Base-by-base conservation (phyloP, 2,329 filamentous ascomycete species). In the Arthrobotrys sinensis region DNA sequence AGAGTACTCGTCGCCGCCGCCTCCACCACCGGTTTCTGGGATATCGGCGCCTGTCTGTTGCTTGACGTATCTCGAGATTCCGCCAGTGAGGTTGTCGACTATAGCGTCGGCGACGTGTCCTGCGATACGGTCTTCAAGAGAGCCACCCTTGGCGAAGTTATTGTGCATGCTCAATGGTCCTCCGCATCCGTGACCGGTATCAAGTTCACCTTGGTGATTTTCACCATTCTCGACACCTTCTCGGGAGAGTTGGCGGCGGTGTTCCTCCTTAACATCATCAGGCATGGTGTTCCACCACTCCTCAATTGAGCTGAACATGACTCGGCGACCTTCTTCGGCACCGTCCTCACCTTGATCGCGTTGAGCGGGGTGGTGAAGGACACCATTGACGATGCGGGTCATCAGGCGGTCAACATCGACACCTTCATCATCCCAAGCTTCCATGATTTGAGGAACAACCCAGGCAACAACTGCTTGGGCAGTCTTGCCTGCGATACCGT, bases 301-400 rank as follows among this genome's bases (percentile, higher is more conserved):
- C 84, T 92, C 87, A 4, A 97, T 91, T 16, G 91, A 90, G n/a
- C 86, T 84, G 85, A 94, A 97, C 90, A 97, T 95, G 81, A 90
- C 86, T 32, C 86, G 84, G 69, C 93, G 92, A 67, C 93, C 92
- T 81, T 96, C 92, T 6, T 85, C 82, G 11, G 90, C 90, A 10
- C 91, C 92, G 82, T 94, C 91, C 19, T 90, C 87, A 57, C 91
- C 92, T 83, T 88, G 86, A 8, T 90, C 85, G 71, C 92, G 90
- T 81, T 93, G 90, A 57, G 93, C 93, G 1, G 94, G 95, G 84
- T 97, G 94, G 82, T 97, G 93, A 84, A 97, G 89, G 40, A 97
- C 91, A 77, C 93, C 94, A 60, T 89, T 85, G 82, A 97, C 90
- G 84, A 97, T 94, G 79, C 91, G 90, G 83, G 91, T 89, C 80